Percentiles rank a stretch among this genome's conserved stretches.
Evolutionary conservation across 1,284 basidiomycete genomes (phyloP).

Genomic region (Mycosarcoma maydis): DNA sequence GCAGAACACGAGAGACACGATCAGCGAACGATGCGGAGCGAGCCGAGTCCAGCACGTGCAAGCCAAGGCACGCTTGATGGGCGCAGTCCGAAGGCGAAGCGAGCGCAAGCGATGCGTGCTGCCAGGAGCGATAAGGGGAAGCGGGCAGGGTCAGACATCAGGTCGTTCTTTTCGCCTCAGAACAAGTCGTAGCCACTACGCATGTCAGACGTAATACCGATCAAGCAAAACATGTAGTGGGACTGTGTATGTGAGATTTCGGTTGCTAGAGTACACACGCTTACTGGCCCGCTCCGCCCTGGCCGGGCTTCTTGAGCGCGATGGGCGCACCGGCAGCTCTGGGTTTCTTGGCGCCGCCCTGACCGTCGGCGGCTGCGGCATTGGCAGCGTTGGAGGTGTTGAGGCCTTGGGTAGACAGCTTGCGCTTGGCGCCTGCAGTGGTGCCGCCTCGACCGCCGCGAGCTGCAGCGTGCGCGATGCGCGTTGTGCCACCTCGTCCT

Average conservation of each 20-base stretch:
- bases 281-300: constrained; percentile 10
- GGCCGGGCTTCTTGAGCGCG: constrained; percentile 10
- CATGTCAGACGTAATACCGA: background rate
- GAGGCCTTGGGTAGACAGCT: constrained; percentile 35
- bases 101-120: background rate
- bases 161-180: constrained; percentile 34
- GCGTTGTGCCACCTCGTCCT: constrained; percentile 23
- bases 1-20: constrained; percentile 7
- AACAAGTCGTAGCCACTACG: constrained; percentile 7
- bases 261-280: background rate
- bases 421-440: constrained; percentile 37
- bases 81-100: constrained; percentile 1
- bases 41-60: constrained; percentile 15
- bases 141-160: constrained; percentile 18
- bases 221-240: background rate
- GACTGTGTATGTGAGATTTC: too few relatives aligned
- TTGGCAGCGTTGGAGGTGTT: constrained; percentile 7
- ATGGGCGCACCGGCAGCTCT: constrained; percentile 34
- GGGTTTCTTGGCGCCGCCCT: constrained; percentile 33
- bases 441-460: constrained; percentile 25
- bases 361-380: constrained; percentile 1
- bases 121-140: background rate
- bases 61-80: too few relatives aligned
- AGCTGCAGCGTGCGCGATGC: constrained; percentile 32
- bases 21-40: constrained; percentile 12